phyloP scores from a whole-genome alignment of 1,284 basidiomycete genomes.

The Ceratorhiza oryzae-sativae region DNA sequence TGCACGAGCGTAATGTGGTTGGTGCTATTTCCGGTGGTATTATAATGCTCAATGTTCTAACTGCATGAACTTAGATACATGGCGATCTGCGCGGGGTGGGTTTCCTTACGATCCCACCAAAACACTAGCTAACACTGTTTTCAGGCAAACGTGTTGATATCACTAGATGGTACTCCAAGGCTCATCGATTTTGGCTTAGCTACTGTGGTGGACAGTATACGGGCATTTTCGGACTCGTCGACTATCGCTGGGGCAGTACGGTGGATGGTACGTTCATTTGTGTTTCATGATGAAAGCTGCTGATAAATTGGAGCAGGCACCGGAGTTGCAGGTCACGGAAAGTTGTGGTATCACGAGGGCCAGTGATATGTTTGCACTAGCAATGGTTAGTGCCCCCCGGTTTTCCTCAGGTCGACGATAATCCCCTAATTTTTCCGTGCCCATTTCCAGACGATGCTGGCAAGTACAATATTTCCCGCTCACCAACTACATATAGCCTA shows the following conservation, averaged over 20 bases:
- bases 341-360: neutral
- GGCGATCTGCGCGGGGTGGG: conserved; percentile 25
- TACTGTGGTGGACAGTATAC: neutral
- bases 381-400: conserved; percentile 6
- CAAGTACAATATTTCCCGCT: neutral
- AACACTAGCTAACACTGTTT: neutral
- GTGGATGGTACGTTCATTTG: conserved; percentile 10
- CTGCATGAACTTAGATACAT: neutral
- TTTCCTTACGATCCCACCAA: neutral
- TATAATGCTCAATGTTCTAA: neutral
- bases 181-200: conserved; percentile 33
- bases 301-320: neutral
- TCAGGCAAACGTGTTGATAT: conserved; percentile 26
- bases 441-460: conserved; percentile 11
- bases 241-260: conserved; percentile 13
- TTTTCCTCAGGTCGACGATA: too few relatives aligned
- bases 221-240: conserved; percentile 16
- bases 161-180: neutral
- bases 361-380: conserved; percentile 20
- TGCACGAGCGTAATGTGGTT: conserved; percentile 5
- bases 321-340: conserved; percentile 19
- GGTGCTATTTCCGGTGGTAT: neutral
- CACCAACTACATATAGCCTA: neutral
- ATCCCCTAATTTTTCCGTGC: too few relatives aligned
- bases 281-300: neutral